Evolutionary conservation across 2,329 filamentous ascomycete genomes (phyloP).

Genomic region (Fusarium acutatum): DNA sequence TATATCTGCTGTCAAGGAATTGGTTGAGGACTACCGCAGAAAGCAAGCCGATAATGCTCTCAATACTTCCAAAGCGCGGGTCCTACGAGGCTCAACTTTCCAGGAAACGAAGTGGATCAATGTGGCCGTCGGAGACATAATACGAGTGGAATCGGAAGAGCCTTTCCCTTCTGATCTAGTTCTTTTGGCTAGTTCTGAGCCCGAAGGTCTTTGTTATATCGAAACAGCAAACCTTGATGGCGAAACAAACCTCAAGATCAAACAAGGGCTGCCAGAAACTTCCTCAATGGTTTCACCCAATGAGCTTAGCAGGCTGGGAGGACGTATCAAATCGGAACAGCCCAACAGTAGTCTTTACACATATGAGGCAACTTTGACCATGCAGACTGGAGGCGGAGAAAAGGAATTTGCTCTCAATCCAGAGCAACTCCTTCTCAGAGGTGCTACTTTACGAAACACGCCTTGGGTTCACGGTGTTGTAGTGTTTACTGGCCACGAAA

Average conservation of each 20-base stretch:
- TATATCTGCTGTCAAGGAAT: conserved; percentile 95
- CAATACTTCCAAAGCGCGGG: conserved; percentile 86
- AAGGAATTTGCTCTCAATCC: conserved; percentile 90
- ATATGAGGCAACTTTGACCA: conserved; percentile 94
- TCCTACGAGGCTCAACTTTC: conserved; percentile 85
- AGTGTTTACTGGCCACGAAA: conserved; percentile 93
- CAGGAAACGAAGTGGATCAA: conserved; percentile 93
- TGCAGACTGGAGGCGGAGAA: conserved; percentile 89
- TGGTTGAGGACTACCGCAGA: conserved; percentile 91
- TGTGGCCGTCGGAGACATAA: conserved; percentile 89
- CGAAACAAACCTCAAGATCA: conserved; percentile 98
- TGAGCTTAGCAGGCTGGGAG: conserved; percentile 86
- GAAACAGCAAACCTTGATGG: conserved; percentile 98
- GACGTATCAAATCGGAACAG: conserved; percentile 91
- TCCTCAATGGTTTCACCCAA: conserved; percentile 84
- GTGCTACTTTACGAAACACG: conserved; percentile 93
- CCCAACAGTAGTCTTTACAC: conserved; percentile 99
- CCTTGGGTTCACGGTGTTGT: conserved; percentile 97
- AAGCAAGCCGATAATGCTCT: conserved; percentile 86
- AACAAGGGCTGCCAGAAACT: conserved; percentile 95
- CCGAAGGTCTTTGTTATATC: conserved; percentile 97
- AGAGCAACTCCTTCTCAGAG: conserved; percentile 91
- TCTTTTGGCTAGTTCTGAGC: conserved; percentile 91
- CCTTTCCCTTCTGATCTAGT: conserved; percentile 95
- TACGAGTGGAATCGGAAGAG: conserved; percentile 93